Conservation (phyloP, 306 rosid genomes). For the Elaeagnus macrophylla region DNA sequence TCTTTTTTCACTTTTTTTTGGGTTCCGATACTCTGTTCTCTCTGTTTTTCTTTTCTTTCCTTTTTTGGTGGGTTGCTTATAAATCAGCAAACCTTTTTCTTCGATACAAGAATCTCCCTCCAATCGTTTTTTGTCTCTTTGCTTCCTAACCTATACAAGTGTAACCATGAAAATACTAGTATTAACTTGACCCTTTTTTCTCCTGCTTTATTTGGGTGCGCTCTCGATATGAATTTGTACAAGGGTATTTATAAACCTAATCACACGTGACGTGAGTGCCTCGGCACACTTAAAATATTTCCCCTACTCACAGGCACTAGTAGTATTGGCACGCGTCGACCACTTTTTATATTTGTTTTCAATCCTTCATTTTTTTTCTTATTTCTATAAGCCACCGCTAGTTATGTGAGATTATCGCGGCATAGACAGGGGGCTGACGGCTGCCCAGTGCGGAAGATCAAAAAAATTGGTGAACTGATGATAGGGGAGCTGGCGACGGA, state of each 20-base stretch:
- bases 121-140: conserved; percentile 20
- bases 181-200: conserved; percentile 12
- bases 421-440: too few species aligned
- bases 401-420: too few species aligned
- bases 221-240: conserved; percentile 18
- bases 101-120: conserved; percentile 21
- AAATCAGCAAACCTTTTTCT: conserved; percentile 8
- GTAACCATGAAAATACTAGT: conserved; percentile 22
- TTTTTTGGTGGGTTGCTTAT: conserved; percentile 14
- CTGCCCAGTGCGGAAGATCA: too few species aligned
- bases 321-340: conserved; percentile 49
- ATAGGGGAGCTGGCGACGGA: too few species aligned
- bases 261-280: conserved; percentile 59
- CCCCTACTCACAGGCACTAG: conserved; percentile 10
- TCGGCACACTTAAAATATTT: conserved; percentile 26
- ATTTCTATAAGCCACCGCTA: too few species aligned
- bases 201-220: conserved; percentile 23
- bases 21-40: conserved; percentile 5
- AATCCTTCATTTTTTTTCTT: too few species aligned
- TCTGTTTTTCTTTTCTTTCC: conserved; percentile 2
- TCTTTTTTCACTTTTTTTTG: conserved; percentile 24
- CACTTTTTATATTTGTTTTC: conserved; percentile 23
- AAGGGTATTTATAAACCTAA: conserved; percentile 42
- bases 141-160: conserved; percentile 22
- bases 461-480: too few species aligned